Evolutionary conservation across 2,329 filamentous ascomycete genomes (phyloP), one percentile per base, ranked within the genome.

Genomic region (Hymenoscyphus salicellus): DNA sequence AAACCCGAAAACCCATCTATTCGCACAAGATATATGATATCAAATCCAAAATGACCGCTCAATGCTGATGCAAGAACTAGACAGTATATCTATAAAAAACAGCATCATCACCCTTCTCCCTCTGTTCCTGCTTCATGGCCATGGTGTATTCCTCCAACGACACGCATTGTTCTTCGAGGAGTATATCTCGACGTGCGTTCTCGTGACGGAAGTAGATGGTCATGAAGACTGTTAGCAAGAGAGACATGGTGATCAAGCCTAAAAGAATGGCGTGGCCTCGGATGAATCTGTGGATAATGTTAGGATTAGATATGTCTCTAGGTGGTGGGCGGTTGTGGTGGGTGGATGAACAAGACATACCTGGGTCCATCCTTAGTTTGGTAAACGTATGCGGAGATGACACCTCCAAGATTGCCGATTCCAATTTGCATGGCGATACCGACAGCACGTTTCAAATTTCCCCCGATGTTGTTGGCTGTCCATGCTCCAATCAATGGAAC

Each of bases 391-490:
- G 79, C 77, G 1, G 82, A 78, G 60, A 85, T 75, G 84, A 65
- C 56, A 55, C 93, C 93, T 73, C 96, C 96, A 55, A 97, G 80
- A 74, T 97, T 97, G 23, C 93, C 93, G 89, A 91, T 96, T 23
- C 89, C 92, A 66, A 97, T 94, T 62, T 96, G 89, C 70, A 96
- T 87, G 0, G 93, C 93, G 1, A 97, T 79, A 0, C 91, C 91
- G n/a, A 97, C 89, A 38, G 92, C 93, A 46, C 93, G 86, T 80
- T 97, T 97, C 78, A 96, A 94, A 5, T 94, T 90, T 20, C 93
- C 90, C 77, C 96, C 93, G 38, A 88, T 84, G 68, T 97, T 97
- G 79, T 97, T 97, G 60, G 88, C 87, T 28, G 89, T 83, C 93
- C 93, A 97, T 1, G 88, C 87, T 67, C 96, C 90, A 0, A 91